A percentile compares a stretch with the other conserved stretches of the same genome.
Evolutionary conservation across 2,329 filamentous ascomycete species (phyloP).

Genomic region (Aspergillus niger): DNA sequence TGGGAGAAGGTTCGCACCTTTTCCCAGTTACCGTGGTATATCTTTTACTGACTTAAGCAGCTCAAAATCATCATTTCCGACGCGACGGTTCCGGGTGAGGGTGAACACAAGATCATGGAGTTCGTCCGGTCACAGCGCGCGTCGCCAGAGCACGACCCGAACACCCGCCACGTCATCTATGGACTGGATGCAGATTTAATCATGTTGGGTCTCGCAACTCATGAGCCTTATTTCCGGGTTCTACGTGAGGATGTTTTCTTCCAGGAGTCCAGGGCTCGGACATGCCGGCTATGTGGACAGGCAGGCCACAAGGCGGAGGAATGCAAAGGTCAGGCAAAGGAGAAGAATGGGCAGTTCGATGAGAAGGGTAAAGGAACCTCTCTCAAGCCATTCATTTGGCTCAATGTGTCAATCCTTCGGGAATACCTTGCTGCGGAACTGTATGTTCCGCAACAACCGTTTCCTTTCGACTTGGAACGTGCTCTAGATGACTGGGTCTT

Average conservation of each 20-base stretch:
- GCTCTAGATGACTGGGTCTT: constrained; percentile 98
- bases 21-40: background rate
- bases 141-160: constrained; percentile 89
- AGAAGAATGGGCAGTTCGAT: constrained; percentile 76
- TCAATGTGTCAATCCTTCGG: constrained; percentile 86
- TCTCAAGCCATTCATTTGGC: constrained; percentile 96
- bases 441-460: constrained; percentile 76
- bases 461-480: constrained; percentile 89
- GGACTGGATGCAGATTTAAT: constrained; percentile 97
- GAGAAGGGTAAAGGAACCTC: constrained; percentile 72
- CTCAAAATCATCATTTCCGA: constrained; percentile 98
- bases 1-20: constrained; percentile 69
- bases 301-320: constrained; percentile 86
- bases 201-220: constrained; percentile 95
- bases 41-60: constrained; percentile 36
- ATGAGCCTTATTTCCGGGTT: constrained; percentile 95
- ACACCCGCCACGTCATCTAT: constrained; percentile 97
- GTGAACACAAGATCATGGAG: constrained; percentile 99
- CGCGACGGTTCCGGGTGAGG: constrained; percentile 94
- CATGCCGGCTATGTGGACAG: constrained; percentile 88
- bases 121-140: constrained; percentile 92
- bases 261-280: constrained; percentile 78
- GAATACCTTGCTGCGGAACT: constrained; percentile 94
- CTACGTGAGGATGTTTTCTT: constrained; percentile 96
- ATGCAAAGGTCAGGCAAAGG: constrained; percentile 76